Base-by-base conservation (phyloP, 108 stramenopile species). In the Cyclostephanos invisitatus region DNA sequence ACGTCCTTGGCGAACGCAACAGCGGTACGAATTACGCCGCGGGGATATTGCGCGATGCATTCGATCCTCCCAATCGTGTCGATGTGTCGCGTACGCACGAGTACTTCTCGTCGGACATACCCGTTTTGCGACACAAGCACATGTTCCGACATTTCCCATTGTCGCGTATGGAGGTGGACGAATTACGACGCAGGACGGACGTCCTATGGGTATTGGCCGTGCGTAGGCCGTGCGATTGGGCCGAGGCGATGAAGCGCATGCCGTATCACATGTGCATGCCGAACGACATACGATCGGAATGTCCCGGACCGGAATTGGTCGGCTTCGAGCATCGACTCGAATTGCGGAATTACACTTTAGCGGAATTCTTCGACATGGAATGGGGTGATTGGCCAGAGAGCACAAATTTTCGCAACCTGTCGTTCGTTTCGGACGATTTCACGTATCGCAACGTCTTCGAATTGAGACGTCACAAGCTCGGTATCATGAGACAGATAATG, bases 181-280 rank as follows among this genome's bases (percentile, higher is more conserved):
- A 29, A 25, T 53, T 77, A 40, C 40, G 24, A 0, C 18, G 7
- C 1, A 57, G 77, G 21, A 73, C 64, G 14, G 77, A 77, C 25
- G 67, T 72, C 17, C 42, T 77, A 49, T 77, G 77, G 77, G 40
- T 77, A 1, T 53, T 77, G 12, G 77, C 49, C 0, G 77, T 77
- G 7, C 37, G 77, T 8, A 25, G 50, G 14, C 77, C 77, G 21
- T 77, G 77, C 18, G 77, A 77, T 27, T 66, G 65, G 65, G 77
- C 77, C 18, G 77, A 77, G 47, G 77, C 63, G 20, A 77, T 77
- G 77, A 65, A 77, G 37, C 21, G 77, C 0, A 22, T 67, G 17
- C 77, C 77, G 0, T 77, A 64, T 62, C 77, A 77, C 55, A 72
- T 77, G 77, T 77, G 77, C 64, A 49, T n/a, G 40, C 63, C 77